phyloP scores from a whole-genome alignment of 352 stramenopile genomes.

The Blastocystis sp. region DNA sequence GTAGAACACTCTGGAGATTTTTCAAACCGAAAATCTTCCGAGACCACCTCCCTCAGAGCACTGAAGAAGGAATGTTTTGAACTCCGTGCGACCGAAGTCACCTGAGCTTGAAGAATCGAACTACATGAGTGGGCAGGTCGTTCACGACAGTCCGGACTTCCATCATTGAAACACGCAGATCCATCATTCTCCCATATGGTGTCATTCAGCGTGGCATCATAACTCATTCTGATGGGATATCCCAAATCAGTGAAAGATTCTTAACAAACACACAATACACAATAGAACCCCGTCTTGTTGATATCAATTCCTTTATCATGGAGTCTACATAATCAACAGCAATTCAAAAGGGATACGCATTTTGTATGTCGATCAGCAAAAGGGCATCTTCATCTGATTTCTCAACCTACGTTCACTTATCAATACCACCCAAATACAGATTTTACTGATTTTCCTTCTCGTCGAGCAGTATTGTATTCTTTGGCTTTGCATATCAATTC shows the following conservation, averaged over 20 bases:
- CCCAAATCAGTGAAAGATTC: background rate
- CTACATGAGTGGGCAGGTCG: background rate
- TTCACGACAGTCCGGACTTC: background rate
- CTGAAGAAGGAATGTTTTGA: background rate
- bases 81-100: background rate
- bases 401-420: background rate
- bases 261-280: background rate
- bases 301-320: constrained; percentile 23
- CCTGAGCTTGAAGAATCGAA: background rate
- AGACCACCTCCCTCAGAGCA: background rate
- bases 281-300: background rate
- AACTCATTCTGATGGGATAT: constrained; percentile 13
- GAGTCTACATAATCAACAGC: background rate
- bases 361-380: constrained; percentile 30
- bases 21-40: background rate
- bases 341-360: constrained; percentile 22
- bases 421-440: background rate
- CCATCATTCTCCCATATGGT: background rate
- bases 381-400: background rate
- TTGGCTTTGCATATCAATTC: constrained; percentile 17
- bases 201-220: background rate
- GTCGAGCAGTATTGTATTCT: background rate
- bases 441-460: background rate
- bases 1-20: background rate
- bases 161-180: background rate